Base-by-base conservation (phyloP, 1,139 yeast species). In the Yarrowia galli region DNA sequence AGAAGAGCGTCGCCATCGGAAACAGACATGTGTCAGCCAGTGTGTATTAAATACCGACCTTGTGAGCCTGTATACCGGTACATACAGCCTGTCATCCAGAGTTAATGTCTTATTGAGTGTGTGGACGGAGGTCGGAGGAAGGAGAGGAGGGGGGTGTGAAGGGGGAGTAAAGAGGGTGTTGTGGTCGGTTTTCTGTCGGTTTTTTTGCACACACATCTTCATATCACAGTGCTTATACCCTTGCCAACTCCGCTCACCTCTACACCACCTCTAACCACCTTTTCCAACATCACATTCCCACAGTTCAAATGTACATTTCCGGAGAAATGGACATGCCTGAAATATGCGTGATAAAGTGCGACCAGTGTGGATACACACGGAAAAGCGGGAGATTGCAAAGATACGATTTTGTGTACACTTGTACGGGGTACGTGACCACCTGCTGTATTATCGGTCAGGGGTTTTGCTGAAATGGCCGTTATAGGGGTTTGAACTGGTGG, bases 301-400 rank as follows among this genome's bases (percentile, higher is more conserved):
- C 22, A 5, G 16, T 5, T 16, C 12, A 25, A 45, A 45, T 45
- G 53, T 49, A 49, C 58, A 35, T 51, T 51, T 36, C 58, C 58
- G 58, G 32, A 51, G 43, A 51, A 35, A 49, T 49, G 54, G 32
- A 18, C 25, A 35, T 36, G 58, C 58, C 13, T 51, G 16, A 15
- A 35, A 35, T 20, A 20, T 51, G 58, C 58, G 28, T 51, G 58
- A 51, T 51, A 51, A 51, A 51, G 58, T 51, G 42, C 58, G 40
- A n/a, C 54, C 38, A n/a, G 53, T 35, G 38, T 15, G 38, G 38
- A 35, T 36, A 36, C 40, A 13, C n/a, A n/a, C n/a, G n/a, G n/a
- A n/a, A n/a, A n/a, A n/a, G n/a, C n/a, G n/a, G n/a, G n/a, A n/a
- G n/a, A n/a, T n/a, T n/a, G n/a, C n/a, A n/a, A 36, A 16, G 16